Conservation (phyloP, 2,329 filamentous ascomycete species). For the Magnaporthiopsis rhizophila region DNA sequence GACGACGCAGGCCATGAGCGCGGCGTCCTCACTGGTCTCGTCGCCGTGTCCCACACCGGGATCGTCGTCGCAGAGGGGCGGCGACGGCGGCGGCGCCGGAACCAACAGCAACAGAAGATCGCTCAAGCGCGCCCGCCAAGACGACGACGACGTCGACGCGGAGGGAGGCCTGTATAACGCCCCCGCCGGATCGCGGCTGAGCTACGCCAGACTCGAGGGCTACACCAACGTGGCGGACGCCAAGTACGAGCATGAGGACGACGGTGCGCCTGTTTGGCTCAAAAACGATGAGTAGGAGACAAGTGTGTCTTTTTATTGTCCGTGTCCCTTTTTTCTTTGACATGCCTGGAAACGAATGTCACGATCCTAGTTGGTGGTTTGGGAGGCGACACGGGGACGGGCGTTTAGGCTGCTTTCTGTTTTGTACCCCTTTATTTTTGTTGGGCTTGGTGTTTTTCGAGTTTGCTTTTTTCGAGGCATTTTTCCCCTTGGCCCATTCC, state of each 20-base stretch:
- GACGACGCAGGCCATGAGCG: no score
- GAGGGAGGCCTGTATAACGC: not conserved
- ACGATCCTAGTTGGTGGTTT: not conserved
- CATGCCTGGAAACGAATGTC: not conserved
- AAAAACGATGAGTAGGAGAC: not conserved
- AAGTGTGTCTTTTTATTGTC: not conserved
- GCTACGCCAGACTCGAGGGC: conserved; percentile 9
- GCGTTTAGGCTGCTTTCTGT: not conserved
- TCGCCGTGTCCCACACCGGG: not conserved
- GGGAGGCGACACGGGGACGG: no score
- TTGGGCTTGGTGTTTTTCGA: not conserved
- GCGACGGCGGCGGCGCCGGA: not conserved
- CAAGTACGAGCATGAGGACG: not conserved
- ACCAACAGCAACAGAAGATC: not conserved
- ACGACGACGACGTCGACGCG: not conserved
- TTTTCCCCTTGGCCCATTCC: not conserved
- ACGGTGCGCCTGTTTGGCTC: not conserved
- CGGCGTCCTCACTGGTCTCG: not conserved
- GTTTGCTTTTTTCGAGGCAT: not conserved
- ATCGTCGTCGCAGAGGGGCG: not conserved
- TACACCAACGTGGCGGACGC: not conserved
- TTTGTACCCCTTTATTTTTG: not conserved
- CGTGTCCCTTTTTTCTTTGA: not conserved
- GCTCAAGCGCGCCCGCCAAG: not conserved
- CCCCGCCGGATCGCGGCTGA: not conserved